These are phyloP conservation scores for Helicostylum pulchrum DNA, from an alignment of 192 early-diverging fungal species.

Conservation along the genomic window DNA sequence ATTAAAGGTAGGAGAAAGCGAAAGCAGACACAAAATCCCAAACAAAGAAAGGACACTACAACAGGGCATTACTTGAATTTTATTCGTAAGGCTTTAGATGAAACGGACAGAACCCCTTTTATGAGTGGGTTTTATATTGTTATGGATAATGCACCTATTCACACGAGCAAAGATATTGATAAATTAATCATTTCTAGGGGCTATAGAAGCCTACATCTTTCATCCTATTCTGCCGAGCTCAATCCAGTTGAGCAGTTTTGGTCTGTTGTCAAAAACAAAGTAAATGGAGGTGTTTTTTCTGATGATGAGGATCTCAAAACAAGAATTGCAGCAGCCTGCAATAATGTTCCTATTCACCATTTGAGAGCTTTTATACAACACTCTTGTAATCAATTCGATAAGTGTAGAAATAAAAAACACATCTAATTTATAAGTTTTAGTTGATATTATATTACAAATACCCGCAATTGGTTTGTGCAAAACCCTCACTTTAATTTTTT, in stretches of 20 bases:
- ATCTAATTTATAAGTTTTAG: no score
- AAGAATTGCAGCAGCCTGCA: conserved; percentile 12
- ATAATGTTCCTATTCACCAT: conserved; percentile 9
- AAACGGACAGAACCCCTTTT: conserved; percentile 5
- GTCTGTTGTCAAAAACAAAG: conserved; percentile 12
- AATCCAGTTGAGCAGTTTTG: conserved; percentile 28
- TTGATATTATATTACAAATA: no score
- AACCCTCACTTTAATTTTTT: no score
- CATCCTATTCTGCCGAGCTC: conserved; percentile 16
- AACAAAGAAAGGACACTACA: conserved; percentile 9
- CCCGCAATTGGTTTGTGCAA: no score
- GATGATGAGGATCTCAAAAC: conserved; percentile 15
- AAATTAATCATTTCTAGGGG: conserved; percentile 5
- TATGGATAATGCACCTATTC: conserved; percentile 22
- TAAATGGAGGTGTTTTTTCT: conserved; percentile 9
- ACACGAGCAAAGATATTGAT: background rate
- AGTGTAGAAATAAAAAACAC: conserved; percentile 9
- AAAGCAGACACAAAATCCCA: conserved; percentile 6
- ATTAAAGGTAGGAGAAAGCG: conserved; percentile 3
- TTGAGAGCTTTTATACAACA: conserved; percentile 7
- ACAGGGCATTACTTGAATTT: conserved; percentile 12
- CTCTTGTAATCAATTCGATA: conserved; percentile 17
- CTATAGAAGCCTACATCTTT: conserved; percentile 15
- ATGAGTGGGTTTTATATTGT: conserved; percentile 17
- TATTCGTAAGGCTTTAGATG: conserved; percentile 9